A percentile compares a stretch with the other conserved stretches of the same genome.
Evolutionary conservation across 345 rosid species (phyloP).

Genomic region (Psidium guajava): DNA sequence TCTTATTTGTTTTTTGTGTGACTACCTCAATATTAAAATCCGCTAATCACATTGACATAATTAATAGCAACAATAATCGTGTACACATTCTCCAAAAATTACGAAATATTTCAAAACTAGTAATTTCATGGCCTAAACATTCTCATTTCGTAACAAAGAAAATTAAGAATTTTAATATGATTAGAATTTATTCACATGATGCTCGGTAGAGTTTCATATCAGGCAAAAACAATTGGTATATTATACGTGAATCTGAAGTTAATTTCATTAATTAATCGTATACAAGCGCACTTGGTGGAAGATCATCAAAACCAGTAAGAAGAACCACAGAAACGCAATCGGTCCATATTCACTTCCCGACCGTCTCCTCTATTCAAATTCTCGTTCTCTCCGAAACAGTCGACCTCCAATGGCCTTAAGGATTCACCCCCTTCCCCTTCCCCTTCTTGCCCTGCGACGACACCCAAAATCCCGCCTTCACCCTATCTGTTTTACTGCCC

Average conservation of each 20-base stretch:
- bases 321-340: neutral
- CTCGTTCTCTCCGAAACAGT: neutral
- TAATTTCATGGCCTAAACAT: too few relatives aligned
- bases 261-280: too few relatives aligned
- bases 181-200: neutral
- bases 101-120: neutral
- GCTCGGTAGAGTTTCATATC: neutral
- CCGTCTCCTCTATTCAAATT: neutral
- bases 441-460: conserved; percentile 9
- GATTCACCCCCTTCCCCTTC: neutral
- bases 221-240: neutral
- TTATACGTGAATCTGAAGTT: neutral
- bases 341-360: neutral
- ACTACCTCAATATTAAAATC: too few relatives aligned
- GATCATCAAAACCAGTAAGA: too few relatives aligned
- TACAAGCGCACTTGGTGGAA: too few relatives aligned
- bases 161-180: neutral
- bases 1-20: too few relatives aligned
- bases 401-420: neutral
- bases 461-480: too few relatives aligned
- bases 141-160: too few relatives aligned
- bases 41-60: neutral
- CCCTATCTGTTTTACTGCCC: too few relatives aligned
- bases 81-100: neutral
- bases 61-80: too few relatives aligned